Conservation (phyloP, 805 yeast species). For the Saccharomycopsis amapae region DNA sequence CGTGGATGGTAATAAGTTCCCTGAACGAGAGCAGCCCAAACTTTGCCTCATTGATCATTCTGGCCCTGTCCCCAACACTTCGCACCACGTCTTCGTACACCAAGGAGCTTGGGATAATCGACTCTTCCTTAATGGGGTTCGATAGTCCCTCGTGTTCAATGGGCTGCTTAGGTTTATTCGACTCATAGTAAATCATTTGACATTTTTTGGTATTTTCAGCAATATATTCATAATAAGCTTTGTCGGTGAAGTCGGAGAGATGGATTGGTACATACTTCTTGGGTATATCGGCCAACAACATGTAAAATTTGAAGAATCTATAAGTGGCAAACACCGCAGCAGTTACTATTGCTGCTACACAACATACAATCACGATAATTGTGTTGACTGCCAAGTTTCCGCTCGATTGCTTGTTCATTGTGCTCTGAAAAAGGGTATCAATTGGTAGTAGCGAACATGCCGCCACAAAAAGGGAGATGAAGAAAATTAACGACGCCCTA, state of each 20-base stretch:
- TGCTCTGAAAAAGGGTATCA: constrained; percentile 20
- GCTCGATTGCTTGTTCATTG: constrained; percentile 12
- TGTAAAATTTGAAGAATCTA: constrained; percentile 16
- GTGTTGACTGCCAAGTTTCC: constrained; percentile 18
- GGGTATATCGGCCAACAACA: constrained; percentile 16
- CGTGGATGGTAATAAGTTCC: constrained; percentile 12
- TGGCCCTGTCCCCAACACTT: constrained; percentile 14
- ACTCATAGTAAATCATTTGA: constrained; percentile 16
- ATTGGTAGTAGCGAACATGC: constrained; percentile 17
- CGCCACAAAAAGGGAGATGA: constrained; percentile 14
- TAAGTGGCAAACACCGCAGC: constrained; percentile 9
- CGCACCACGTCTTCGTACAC: constrained; percentile 21
- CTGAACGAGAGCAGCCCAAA: constrained; percentile 9
- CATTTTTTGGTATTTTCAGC: constrained; percentile 13
- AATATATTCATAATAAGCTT: constrained; percentile 7
- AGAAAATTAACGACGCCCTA: constrained; percentile 9
- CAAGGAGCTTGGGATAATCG: constrained; percentile 16
- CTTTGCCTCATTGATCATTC: background rate
- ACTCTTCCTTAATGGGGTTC: constrained; percentile 15
- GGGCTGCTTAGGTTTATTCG: constrained; percentile 4
- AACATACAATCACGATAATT: constrained; percentile 16
- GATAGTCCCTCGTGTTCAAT: constrained; percentile 20
- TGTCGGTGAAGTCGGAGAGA: constrained; percentile 10
- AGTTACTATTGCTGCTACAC: constrained; percentile 16
- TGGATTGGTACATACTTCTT: constrained; percentile 19